These are phyloP conservation scores for Ziziphus jujuba DNA, from an alignment of 306 rosid genomes.

Conservation along the genomic window DNA sequence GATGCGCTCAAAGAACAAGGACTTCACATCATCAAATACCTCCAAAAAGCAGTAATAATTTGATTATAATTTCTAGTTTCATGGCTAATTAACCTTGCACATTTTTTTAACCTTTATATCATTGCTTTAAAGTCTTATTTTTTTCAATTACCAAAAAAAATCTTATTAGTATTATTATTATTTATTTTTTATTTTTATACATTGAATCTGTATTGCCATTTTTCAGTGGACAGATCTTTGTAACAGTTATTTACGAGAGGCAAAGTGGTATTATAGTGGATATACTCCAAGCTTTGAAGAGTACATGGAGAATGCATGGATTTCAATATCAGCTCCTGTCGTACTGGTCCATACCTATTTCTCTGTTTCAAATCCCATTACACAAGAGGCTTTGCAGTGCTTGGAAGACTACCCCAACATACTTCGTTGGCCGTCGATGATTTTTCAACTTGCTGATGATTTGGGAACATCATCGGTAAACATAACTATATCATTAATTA, in stretches of 20 bases:
- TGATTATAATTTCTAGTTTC: too few species aligned
- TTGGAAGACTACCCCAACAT: constrained; percentile 17
- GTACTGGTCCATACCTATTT: constrained; percentile 15
- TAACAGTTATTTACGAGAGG: constrained; percentile 15
- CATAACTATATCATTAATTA: not conserved
- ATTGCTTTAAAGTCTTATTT: too few species aligned
- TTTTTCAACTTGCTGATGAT: too few species aligned
- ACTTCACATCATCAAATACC: too few species aligned
- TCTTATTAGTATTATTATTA: too few species aligned
- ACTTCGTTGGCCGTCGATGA: not conserved
- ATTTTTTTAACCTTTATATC: too few species aligned
- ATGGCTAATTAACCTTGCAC: too few species aligned
- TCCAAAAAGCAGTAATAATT: too few species aligned
- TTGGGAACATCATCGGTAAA: constrained; percentile 27
- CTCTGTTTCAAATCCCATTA: constrained; percentile 4
- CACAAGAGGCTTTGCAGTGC: constrained; percentile 8
- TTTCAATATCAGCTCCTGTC: constrained; percentile 17
- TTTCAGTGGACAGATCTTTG: constrained; percentile 29
- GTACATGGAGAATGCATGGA: constrained; percentile 36
- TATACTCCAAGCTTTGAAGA: constrained; percentile 24
- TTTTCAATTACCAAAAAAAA: too few species aligned
- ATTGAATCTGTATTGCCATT: too few species aligned
- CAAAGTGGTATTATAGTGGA: constrained; percentile 28
- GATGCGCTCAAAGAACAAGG: too few species aligned
- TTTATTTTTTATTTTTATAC: too few species aligned